A percentile compares a stretch with the other conserved stretches of the same genome.
Evolutionary conservation across 352 stramenopile genomes (phyloP).

Genomic region (Globisporangium nodosum): DNA sequence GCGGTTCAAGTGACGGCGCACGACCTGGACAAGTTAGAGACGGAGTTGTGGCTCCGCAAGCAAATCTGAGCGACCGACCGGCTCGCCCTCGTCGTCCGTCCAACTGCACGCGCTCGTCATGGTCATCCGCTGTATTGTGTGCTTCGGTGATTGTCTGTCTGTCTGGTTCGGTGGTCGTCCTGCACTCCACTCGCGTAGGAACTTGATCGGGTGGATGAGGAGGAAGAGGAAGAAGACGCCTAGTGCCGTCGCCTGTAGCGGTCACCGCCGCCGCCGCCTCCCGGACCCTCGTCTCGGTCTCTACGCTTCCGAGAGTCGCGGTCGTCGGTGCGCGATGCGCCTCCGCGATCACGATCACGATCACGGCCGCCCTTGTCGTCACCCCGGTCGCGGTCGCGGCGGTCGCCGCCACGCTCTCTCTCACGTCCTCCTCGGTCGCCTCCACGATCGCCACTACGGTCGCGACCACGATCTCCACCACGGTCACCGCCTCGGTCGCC

Average conservation of each 20-base stretch:
- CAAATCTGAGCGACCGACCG: slow-evolving; percentile 39
- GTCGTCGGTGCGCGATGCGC: slow-evolving; percentile 32
- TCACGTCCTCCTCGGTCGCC: slow-evolving; percentile 13
- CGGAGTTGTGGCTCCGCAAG: slow-evolving; percentile 76
- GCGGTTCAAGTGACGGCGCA: slow-evolving; percentile 67
- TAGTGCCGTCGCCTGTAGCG: slow-evolving; percentile 48
- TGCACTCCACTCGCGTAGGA: neutral
- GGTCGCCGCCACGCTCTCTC: slow-evolving; percentile 28
- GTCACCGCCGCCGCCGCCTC: slow-evolving; percentile 9
- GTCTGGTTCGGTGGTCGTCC: neutral
- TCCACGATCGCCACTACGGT: slow-evolving; percentile 8
- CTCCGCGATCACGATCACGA: slow-evolving; percentile 20
- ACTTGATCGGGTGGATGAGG: neutral
- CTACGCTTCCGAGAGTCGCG: slow-evolving; percentile 65
- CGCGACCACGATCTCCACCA: slow-evolving; percentile 16
- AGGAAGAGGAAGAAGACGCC: neutral
- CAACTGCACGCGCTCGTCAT: neutral
- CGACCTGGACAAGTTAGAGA: slow-evolving; percentile 79
- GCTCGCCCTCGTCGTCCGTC: neutral
- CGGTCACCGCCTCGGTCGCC: slow-evolving; percentile 19
- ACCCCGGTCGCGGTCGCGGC: slow-evolving; percentile 18
- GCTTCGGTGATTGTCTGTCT: neutral
- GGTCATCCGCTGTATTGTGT: neutral
- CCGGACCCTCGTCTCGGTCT: slow-evolving; percentile 37
- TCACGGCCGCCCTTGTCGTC: slow-evolving; percentile 26